A percentile compares a stretch with the other conserved stretches of the same genome.
Conservation (phyloP, 192 early-diverging fungal genomes). For the Umbelopsis sp. region DNA sequence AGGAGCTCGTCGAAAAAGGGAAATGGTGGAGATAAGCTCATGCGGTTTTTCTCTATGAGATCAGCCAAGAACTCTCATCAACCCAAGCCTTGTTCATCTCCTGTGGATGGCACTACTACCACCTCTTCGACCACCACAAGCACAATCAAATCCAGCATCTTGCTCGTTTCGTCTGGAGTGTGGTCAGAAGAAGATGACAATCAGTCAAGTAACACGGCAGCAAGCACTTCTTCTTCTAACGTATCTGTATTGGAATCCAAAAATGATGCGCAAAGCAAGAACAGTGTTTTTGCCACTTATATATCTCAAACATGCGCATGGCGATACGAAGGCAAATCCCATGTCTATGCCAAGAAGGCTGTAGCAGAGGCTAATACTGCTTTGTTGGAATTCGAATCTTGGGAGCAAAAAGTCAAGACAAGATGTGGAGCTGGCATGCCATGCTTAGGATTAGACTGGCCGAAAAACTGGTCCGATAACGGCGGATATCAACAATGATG, state of each 20-base stretch:
- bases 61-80: background rate
- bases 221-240: slow-evolving; percentile 1
- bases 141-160: background rate
- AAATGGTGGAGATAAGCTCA: background rate
- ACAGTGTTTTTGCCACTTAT: background rate
- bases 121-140: background rate
- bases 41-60: slow-evolving; percentile 8
- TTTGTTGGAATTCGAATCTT: slow-evolving; percentile 2
- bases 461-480: slow-evolving; percentile 31
- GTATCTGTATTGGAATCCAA: background rate
- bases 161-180: slow-evolving; percentile 2
- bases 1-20: background rate
- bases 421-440: background rate
- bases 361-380: background rate
- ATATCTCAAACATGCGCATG: slow-evolving; percentile 1
- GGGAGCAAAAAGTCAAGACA: background rate
- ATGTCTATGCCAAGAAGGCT: slow-evolving; percentile 19
- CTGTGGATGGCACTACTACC: background rate
- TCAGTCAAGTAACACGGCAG: background rate
- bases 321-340: slow-evolving; percentile 4
- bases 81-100: background rate
- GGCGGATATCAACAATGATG: background rate
- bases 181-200: slow-evolving; percentile 8
- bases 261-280: background rate
- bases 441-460: slow-evolving; percentile 36